Evolutionary conservation across 345 rosid genomes (phyloP).

Genomic region (Syzygium aromaticum): DNA sequence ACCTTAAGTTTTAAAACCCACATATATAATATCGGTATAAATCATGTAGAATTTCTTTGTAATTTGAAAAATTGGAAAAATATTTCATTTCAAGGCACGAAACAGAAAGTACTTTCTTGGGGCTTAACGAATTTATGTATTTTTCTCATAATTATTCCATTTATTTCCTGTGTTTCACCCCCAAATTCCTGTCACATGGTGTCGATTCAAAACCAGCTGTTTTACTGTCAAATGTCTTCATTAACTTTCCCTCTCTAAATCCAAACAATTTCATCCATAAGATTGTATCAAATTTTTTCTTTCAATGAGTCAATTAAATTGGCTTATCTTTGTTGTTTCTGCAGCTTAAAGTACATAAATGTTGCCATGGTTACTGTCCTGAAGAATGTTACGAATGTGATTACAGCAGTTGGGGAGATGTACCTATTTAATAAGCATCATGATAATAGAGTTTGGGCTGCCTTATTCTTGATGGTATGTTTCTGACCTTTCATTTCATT

Average conservation of each 20-base stretch:
- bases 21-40: background rate
- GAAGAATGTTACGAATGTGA: conserved; percentile 97
- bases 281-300: background rate
- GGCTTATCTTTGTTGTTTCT: conserved; percentile 6
- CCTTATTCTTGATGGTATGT: conserved; percentile 91
- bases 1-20: background rate
- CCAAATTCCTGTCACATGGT: background rate
- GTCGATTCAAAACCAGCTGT: background rate
- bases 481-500: background rate
- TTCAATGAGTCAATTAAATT: background rate
- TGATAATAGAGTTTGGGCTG: conserved; percentile 91
- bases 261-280: background rate
- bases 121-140: background rate
- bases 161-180: background rate
- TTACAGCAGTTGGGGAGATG: conserved; percentile 97
- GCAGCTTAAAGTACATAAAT: conserved; percentile 92
- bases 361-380: conserved; percentile 99
- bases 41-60: background rate
- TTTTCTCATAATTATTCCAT: background rate
- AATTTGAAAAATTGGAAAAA: background rate
- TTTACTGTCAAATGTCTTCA: background rate
- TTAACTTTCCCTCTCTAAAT: background rate
- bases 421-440: conserved; percentile 86
- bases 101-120: background rate
- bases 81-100: background rate